Evolutionary conservation across 106 monocot genomes (phyloP), one percentile per base, ranked within the genome.

Genomic region (Apostasia ramifera): DNA sequence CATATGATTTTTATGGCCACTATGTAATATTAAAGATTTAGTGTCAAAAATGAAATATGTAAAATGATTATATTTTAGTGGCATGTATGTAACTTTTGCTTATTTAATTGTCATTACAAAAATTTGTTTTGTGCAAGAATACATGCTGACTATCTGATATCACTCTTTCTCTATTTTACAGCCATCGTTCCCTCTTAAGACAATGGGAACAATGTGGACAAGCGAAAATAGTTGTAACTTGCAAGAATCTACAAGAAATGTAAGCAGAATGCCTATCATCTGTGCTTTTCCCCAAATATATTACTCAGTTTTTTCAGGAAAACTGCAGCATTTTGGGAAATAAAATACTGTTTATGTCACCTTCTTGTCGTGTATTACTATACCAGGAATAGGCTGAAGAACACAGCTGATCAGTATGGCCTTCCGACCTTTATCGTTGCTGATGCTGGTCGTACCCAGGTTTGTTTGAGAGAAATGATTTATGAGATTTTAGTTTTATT

Each of bases 231-330:
- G 87, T 98, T 67, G 44, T 92, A 8, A 65, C 87, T 45, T 98
- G 97, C 92, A 92, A 92, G 73, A 92, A 92, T 79, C 97, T 87
- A 78, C 92, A 89, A 78, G 97, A 98, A 79, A 98, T 98, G 97
- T 98, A 70, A 77, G 86, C 53, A 67, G 40, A 55, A 46, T 65
- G 46, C 26, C 47, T 47, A 47, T 44, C 62, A 13, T 65, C 26
- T 65, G 47, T 46, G 3, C 2, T 8, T 47, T 43, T 48, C 26
- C 13, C 7, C 6, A 26, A 6, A 0, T 65, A 26, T 2, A 12
- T 26, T 26, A 26, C 26, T 26, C 26, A 26, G 26, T 26, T 26
- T 26, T 47, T 26, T 65, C 14, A 1, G 43, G 62, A 62, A 48
- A 48, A 65, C 48, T 9, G 26, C 65, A 37, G n/a, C 62, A 47